Conservation (phyloP, 495 filamentous ascomycete genomes). For the Cryomyces minteri region DNA sequence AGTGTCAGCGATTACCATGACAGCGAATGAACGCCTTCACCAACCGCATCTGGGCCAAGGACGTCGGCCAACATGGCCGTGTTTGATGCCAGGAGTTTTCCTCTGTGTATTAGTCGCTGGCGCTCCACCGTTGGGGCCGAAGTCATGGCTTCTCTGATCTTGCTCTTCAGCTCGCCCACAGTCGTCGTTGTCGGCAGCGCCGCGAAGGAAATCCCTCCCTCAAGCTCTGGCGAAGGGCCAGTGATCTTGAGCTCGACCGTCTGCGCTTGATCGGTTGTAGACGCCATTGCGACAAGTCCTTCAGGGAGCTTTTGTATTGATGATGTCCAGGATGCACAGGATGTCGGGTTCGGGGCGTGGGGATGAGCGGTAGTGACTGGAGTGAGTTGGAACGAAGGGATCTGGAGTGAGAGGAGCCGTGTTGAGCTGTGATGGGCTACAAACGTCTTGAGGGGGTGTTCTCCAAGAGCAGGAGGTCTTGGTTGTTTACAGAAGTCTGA, state of each 20-base stretch:
- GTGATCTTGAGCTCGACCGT: conserved; percentile 16
- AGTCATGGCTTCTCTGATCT: conserved; percentile 15
- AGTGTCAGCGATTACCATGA: neutral
- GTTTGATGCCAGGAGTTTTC: conserved; percentile 18
- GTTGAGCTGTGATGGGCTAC: too few species aligned
- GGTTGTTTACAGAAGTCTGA: neutral
- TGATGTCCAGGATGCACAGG: too few species aligned
- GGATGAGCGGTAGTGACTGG: too few species aligned
- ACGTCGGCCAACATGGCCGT: conserved; percentile 18
- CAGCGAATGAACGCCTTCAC: neutral
- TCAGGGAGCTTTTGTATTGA: conserved; percentile 4
- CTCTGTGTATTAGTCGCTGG: conserved; percentile 23
- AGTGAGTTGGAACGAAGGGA: too few species aligned
- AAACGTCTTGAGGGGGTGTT: too few species aligned
- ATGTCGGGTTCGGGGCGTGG: too few species aligned
- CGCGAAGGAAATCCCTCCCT: conserved; percentile 8
- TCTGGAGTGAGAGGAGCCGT: too few species aligned
- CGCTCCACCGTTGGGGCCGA: conserved; percentile 17
- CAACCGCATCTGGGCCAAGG: conserved; percentile 4
- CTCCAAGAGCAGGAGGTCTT: neutral
- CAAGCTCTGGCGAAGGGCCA: conserved; percentile 17
- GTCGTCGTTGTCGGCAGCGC: conserved; percentile 12
- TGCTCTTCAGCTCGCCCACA: conserved; percentile 16
- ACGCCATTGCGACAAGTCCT: neutral
- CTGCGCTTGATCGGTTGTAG: neutral